Base-by-base conservation (phyloP, 371 early-diverging fungal species). In the Lichtheimia corymbifera region DNA sequence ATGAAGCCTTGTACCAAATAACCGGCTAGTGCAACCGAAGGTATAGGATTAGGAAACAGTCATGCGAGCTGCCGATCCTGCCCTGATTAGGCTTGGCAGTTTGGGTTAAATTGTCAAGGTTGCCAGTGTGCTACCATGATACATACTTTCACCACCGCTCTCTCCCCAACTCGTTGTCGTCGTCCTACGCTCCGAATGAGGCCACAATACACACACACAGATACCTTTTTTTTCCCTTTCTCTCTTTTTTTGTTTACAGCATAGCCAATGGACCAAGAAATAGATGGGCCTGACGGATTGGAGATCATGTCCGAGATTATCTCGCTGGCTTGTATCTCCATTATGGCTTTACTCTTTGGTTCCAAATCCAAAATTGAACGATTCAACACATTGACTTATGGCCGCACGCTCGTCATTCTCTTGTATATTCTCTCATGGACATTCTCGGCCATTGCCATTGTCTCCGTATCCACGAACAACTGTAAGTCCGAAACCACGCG, bases 401-500 rank as follows among this genome's bases (percentile, higher is more conserved):
- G 64, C 15, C 61, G 65, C 2, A 43, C 43, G 11, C 43, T 68
- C 13, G 62, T 68, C 14, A 27, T 68, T 22, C 1, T 56, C 11
- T 28, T 68, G 0, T 68, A 68, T 35, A 44, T 51, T 6, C 52
- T 53, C 17, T 62, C 62, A 25, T 68, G 69, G 69, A 30, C 62
- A 5, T 68, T 68, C 17, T 53, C 62, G 4, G 53, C 58, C 27
- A 61, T 61, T 13, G 51, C 62, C n/a, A 54, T 53, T 14, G 27
- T 68, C 4, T 41, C 64, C 0, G 69, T 68, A 5, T 64, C 69
- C 7, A 68, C 69, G 0, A 68, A 68, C 50, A 55, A 68, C 40
- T 53, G 65, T 65, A 65, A 60, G 57, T 4, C 2, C 9, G 35
- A 35, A 11, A 2, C 4, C 35, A 9, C 11, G 22, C 22, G 22